Conservation (phyloP, 1,284 basidiomycete species). For the Sanguinoderma infundibulare region DNA sequence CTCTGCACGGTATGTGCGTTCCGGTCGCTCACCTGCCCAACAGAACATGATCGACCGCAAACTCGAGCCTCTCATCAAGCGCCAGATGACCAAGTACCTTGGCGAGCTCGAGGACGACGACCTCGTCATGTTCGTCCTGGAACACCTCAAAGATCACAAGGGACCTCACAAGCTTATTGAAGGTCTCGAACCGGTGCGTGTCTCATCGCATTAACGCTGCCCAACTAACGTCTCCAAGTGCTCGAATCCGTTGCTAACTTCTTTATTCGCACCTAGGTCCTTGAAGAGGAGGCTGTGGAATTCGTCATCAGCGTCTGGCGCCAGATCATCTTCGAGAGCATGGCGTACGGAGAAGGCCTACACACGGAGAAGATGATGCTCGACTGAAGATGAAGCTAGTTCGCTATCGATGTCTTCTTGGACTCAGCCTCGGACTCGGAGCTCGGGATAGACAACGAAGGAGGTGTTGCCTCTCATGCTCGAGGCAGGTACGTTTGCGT, state of each 20-base stretch:
- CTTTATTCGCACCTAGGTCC: constrained; percentile 57
- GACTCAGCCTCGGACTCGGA: neutral
- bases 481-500: constrained; percentile 38
- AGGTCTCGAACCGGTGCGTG: constrained; percentile 85
- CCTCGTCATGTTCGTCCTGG: constrained; percentile 87
- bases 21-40: constrained; percentile 6
- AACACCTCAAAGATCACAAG: constrained; percentile 87
- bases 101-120: constrained; percentile 90
- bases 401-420: neutral
- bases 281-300: constrained; percentile 86
- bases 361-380: constrained; percentile 80
- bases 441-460: constrained; percentile 1
- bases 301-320: constrained; percentile 82
- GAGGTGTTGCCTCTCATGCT: constrained; percentile 23
- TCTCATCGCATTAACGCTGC: constrained; percentile 1
- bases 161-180: constrained; percentile 81
- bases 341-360: constrained; percentile 84
- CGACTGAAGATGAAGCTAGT: constrained; percentile 45
- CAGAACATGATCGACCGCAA: constrained; percentile 81
- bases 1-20: neutral
- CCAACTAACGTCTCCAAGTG: neutral
- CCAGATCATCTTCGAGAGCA: constrained; percentile 89
- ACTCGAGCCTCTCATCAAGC: constrained; percentile 78
- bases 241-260: constrained; percentile 6
- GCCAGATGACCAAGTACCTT: constrained; percentile 81